phyloP scores from a whole-genome alignment of 2,329 filamentous ascomycete genomes.

The Aaosphaeria pasadenensis region DNA sequence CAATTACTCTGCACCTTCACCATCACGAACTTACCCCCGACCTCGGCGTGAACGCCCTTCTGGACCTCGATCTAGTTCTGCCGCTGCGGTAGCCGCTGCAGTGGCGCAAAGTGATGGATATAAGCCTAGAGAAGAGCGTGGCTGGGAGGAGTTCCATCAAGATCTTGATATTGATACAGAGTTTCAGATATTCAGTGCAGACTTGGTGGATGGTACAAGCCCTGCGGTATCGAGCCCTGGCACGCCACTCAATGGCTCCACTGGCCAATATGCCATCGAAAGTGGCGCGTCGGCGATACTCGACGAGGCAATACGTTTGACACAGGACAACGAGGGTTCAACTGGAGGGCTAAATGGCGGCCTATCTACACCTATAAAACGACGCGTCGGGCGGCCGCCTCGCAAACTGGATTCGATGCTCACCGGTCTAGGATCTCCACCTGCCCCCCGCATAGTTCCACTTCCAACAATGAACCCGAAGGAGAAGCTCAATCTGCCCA shows the following conservation, averaged over 20 bases:
- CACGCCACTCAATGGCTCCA: conserved; percentile 35
- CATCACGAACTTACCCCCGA: conserved; percentile 43
- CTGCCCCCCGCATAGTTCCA: conserved; percentile 67
- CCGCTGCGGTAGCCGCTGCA: conserved; percentile 82
- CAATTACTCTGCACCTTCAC: conserved; percentile 46
- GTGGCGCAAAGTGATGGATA: conserved; percentile 93
- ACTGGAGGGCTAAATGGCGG: conserved; percentile 11
- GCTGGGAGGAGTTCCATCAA: conserved; percentile 97
- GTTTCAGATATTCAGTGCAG: conserved; percentile 74
- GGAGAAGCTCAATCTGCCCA: conserved; percentile 74
- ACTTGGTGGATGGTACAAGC: conserved; percentile 76
- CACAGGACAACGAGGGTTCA: conserved; percentile 16
- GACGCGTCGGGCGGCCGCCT: conserved; percentile 64
- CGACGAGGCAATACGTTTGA: conserved; percentile 29
- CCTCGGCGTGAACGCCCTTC: conserved; percentile 39
- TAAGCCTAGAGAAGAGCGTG: conserved; percentile 92
- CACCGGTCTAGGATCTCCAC: conserved; percentile 57
- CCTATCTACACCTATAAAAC: conserved; percentile 48
- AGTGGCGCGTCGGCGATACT: conserved; percentile 32
- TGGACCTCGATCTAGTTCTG: conserved; percentile 75
- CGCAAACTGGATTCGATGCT: conserved; percentile 61
- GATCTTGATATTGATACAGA: conserved; percentile 85
- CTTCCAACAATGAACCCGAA: conserved; percentile 76
- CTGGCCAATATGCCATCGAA: conserved; percentile 30
- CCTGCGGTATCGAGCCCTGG: conserved; percentile 46